Conservation (phyloP, 768 basidiomycete species). For the Porphyrellus cyaneotinctus region DNA sequence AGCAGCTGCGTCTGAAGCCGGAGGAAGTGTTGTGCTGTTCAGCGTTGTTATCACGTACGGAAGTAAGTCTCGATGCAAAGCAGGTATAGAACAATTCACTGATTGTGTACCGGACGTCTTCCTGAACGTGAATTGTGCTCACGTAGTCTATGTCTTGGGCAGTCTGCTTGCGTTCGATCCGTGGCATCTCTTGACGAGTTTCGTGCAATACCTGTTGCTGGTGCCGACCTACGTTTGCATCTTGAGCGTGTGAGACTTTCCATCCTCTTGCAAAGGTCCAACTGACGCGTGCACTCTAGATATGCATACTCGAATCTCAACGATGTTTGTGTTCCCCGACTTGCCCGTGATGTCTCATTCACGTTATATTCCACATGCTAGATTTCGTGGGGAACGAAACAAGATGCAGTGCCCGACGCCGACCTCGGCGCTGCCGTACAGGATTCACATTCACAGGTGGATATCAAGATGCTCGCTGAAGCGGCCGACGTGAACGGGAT, state of each 20-base stretch:
- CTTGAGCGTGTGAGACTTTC: constrained; percentile 56
- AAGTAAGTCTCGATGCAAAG: constrained; percentile 36
- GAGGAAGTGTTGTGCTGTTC: constrained; percentile 71
- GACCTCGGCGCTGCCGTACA: constrained; percentile 85
- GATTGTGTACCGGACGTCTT: background rate
- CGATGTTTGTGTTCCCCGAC: constrained; percentile 46
- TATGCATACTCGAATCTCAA: constrained; percentile 86
- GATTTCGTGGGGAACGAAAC: constrained; percentile 98
- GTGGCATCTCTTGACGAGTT: constrained; percentile 94
- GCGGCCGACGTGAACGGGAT: constrained; percentile 78
- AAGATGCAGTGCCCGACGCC: constrained; percentile 64
- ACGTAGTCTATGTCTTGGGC: constrained; percentile 67
- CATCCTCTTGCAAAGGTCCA: background rate
- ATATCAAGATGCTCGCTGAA: constrained; percentile 81
- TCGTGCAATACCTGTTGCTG: constrained; percentile 81
- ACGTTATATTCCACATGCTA: constrained; percentile 24
- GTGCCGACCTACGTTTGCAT: constrained; percentile 79
- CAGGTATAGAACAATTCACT: background rate
- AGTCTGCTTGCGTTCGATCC: constrained; percentile 88
- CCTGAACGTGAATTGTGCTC: background rate
- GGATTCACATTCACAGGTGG: constrained; percentile 76
- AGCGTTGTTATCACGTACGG: constrained; percentile 87
- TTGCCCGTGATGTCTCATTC: constrained; percentile 10
- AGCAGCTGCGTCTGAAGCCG: constrained; percentile 63
- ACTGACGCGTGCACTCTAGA: constrained; percentile 39